Evolutionary conservation across 192 early-diverging fungal species (phyloP).

Genomic region (Powellomyces hirtus): DNA sequence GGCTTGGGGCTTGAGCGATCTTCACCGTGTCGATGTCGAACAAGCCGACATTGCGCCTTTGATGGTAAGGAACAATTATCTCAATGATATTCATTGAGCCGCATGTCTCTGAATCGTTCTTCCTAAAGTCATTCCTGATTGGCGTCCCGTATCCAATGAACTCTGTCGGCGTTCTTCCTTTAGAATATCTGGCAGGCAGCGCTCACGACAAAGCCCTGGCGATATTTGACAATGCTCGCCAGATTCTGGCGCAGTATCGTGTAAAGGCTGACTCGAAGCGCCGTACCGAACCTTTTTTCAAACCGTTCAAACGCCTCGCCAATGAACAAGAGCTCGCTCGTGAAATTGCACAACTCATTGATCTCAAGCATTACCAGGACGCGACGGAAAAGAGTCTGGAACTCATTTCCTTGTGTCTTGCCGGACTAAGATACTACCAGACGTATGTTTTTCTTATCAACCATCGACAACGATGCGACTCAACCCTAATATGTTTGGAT

Average conservation of each 20-base stretch:
- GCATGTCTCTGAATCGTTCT: neutral
- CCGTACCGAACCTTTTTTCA: conserved; percentile 75
- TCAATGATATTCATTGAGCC: neutral
- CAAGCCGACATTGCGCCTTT: conserved; percentile 96
- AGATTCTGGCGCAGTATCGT: conserved; percentile 82
- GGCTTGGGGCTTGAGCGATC: conserved; percentile 64
- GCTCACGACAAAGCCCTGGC: conserved; percentile 75
- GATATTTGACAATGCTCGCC: conserved; percentile 75
- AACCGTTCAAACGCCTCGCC: conserved; percentile 66
- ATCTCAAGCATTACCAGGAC: conserved; percentile 54
- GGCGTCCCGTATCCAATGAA: conserved; percentile 88
- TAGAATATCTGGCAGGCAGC: conserved; percentile 70
- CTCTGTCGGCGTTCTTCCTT: conserved; percentile 88
- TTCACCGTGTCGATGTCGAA: conserved; percentile 76
- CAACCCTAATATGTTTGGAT: neutral
- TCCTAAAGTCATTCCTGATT: conserved; percentile 80
- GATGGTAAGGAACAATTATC: conserved; percentile 63
- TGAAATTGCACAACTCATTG: conserved; percentile 61
- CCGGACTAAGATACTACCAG: conserved; percentile 92
- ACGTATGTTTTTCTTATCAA: conserved; percentile 45
- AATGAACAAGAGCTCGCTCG: conserved; percentile 1
- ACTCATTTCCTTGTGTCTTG: conserved; percentile 65
- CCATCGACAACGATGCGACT: neutral
- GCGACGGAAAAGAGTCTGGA: conserved; percentile 67
- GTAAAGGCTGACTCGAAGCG: conserved; percentile 81